Base-by-base conservation (phyloP, 495 filamentous ascomycete species). In the Penicillium longicatenatum region DNA sequence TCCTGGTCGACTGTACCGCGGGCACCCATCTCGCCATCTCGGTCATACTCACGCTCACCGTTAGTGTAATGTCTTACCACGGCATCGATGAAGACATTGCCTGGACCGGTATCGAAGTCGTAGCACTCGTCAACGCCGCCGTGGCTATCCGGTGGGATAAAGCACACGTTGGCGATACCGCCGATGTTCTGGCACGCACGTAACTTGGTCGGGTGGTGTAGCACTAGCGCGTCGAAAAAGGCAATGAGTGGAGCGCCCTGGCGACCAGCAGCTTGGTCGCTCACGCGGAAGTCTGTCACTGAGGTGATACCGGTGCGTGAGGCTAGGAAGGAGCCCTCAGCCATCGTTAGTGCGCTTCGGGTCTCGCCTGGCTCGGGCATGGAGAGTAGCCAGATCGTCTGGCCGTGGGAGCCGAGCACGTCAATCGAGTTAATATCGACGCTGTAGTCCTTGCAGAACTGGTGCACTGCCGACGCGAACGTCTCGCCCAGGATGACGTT, bases 181-280 rank as follows among this genome's bases (percentile, higher is more conserved):
- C 82, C 81, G 57, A 84, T 84, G 61, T 86, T 86, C 67, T 85
- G 82, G 61, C 80, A 84, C 10, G 75, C 77, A 43, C 81, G 78
- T 3, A 79, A 58, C 61, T 83, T 83, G 12, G 75, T 82, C 4
- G 81, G 82, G 52, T 85, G 80, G 47, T 82, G 80, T 21, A 84
- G 70, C 8, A 85, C 55, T 9, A 84, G 62, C 1, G 76, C 76
- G 52, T 84, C 79, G 26, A 81, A 72, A 51, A 77, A 75, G 3
- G 75, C 75, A 58, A 78, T 75, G 22, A 79, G 58, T 6, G 76
- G 77, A 1, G 75, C 75, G 2, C 76, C 75, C 55, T 79, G 77
- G 24, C 75, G 72, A 1, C 75, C 76, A 8, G 72, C 75, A 5
- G 76, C 75, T 60, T 75, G 74, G n/a, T 79, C 76, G 54, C 70